Base-by-base conservation (phyloP, 2,329 filamentous ascomycete species). In the Coniochaeta prunicola region DNA sequence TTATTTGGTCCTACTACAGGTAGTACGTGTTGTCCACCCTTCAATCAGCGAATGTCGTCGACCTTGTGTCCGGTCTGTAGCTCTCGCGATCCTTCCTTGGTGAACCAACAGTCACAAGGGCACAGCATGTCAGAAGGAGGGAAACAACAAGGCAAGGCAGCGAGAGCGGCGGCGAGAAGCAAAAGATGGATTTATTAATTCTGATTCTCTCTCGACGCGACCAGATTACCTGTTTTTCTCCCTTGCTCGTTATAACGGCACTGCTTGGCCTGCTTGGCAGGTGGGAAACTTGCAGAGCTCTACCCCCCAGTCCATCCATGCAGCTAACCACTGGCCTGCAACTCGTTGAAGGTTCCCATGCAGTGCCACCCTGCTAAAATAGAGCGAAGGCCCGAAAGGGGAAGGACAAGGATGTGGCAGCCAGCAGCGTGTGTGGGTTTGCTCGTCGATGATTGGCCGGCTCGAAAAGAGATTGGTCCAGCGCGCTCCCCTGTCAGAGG, bases 221-320 rank as follows among this genome's bases (percentile, higher is more conserved):
- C n/a, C 45, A 28, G 45, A 50, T 50, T 50, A 50, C 45, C 45
- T 50, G 45, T 50, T 50, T 50, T n/a, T 50, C 45, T 26, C 45
- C 45, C 45, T 50, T 9, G 45, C 45, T 50, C 45, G 24, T 30
- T 21, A n/a, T n/a, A 30, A 50, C 17, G 21, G 45, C 45, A 50
- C 45, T 9, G 13, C 45, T 50, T 50, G 45, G n/a, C 26, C 26
- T 30, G 17, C 45, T 50, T 50, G 24, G 45, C 24, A 50, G 45
- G 45, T 28, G 45, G 40, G 40, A 50, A 50, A 26, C 21, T 50
- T 50, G 21, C 17, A 50, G 45, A 50, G 45, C 45, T 50, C n/a
- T n/a, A 7, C 40, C 19, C 40, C 40, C 21, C n/a, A n/a, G 45
- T 21, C n/a, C 26, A 50, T 30, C 21, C 4, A 21, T 50, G 45